Evolutionary conservation across 2,329 filamentous ascomycete genomes (phyloP).

Genomic region (Sporothrix humicola): DNA sequence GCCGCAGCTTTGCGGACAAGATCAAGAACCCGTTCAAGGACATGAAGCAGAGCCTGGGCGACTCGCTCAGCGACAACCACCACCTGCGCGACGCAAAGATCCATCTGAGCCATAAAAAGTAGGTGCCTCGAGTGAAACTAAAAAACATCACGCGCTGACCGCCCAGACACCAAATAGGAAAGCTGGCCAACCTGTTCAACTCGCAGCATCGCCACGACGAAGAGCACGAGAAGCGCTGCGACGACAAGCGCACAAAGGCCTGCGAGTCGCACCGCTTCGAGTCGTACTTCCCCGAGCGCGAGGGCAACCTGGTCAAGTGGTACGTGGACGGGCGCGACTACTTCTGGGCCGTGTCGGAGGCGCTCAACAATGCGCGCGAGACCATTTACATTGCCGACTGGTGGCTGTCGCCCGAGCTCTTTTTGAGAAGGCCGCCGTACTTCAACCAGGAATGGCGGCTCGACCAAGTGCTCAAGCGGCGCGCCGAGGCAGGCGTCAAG

Average conservation of each 20-base stretch:
- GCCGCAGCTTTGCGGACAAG: conserved; percentile 49
- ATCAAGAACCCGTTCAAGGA: conserved; percentile 56
- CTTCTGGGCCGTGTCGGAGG: conserved; percentile 89
- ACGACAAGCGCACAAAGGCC: conserved; percentile 76
- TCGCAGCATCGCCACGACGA: conserved; percentile 91
- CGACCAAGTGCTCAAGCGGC: conserved; percentile 84
- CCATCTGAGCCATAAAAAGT: conserved; percentile 65
- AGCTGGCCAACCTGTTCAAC: conserved; percentile 74
- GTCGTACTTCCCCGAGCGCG: conserved; percentile 87
- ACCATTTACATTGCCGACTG: conserved; percentile 96
- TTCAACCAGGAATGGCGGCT: conserved; percentile 84
- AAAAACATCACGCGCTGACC: no score
- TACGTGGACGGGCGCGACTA: conserved; percentile 96
- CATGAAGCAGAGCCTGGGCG: conserved; percentile 58
- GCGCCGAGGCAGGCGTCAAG: conserved; percentile 90
- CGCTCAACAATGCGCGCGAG: conserved; percentile 87
- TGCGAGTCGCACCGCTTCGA: conserved; percentile 78
- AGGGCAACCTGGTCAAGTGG: conserved; percentile 91
- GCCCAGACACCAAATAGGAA: conserved; percentile 60
- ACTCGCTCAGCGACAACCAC: conserved; percentile 59
- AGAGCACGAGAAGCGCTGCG: conserved; percentile 82
- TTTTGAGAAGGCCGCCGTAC: conserved; percentile 82
- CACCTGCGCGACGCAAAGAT: conserved; percentile 64
- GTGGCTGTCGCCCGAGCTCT: conserved; percentile 93
- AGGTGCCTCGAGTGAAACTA: conserved; percentile 32